Percentiles rank a stretch among this genome's conserved stretches.
phyloP scores from a whole-genome alignment of 768 basidiomycete species.

The Leccinum variicolor region DNA sequence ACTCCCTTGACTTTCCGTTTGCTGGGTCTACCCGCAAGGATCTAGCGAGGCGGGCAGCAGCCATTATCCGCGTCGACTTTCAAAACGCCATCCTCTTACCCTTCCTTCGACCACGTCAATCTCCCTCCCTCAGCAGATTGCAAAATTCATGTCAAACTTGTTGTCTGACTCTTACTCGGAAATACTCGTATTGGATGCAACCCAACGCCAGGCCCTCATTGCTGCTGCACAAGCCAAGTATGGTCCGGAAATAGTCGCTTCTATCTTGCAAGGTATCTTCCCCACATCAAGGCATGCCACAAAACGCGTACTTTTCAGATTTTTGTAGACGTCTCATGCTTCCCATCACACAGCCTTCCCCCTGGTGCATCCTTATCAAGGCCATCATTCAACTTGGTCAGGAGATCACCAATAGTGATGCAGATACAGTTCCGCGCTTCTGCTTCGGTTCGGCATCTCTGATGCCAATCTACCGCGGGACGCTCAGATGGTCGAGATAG shows the following conservation, averaged over 20 bases:
- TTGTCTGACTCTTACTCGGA: constrained; percentile 67
- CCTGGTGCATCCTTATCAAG: constrained; percentile 64
- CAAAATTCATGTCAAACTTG: constrained; percentile 77
- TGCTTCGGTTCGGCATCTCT: constrained; percentile 73
- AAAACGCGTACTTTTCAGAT: constrained; percentile 9
- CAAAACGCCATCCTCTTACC: constrained; percentile 75
- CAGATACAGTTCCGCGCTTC: constrained; percentile 64
- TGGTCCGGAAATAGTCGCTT: constrained; percentile 69
- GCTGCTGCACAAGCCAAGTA: constrained; percentile 75
- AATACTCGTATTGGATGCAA: constrained; percentile 63
- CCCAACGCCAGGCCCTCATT: constrained; percentile 74
- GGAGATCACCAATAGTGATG: constrained; percentile 66
- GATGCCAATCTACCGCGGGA: constrained; percentile 70
- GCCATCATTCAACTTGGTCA: constrained; percentile 75
- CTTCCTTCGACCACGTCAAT: constrained; percentile 80
- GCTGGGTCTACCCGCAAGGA: constrained; percentile 60
- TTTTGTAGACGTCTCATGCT: constrained; percentile 3
- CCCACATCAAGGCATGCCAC: constrained; percentile 64
- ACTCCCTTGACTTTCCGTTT: constrained; percentile 75
- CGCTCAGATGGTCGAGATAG: constrained; percentile 67
- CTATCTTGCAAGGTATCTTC: constrained; percentile 72
- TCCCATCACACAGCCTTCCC: constrained; percentile 47
- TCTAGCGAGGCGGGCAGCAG: constrained; percentile 54
- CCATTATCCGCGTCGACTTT: constrained; percentile 72
- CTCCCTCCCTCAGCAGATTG: constrained; percentile 66